Evolutionary conservation across 495 filamentous ascomycete genomes (phyloP), one percentile per base, ranked within the genome.

Genomic region (Podospora pseudocomata): DNA sequence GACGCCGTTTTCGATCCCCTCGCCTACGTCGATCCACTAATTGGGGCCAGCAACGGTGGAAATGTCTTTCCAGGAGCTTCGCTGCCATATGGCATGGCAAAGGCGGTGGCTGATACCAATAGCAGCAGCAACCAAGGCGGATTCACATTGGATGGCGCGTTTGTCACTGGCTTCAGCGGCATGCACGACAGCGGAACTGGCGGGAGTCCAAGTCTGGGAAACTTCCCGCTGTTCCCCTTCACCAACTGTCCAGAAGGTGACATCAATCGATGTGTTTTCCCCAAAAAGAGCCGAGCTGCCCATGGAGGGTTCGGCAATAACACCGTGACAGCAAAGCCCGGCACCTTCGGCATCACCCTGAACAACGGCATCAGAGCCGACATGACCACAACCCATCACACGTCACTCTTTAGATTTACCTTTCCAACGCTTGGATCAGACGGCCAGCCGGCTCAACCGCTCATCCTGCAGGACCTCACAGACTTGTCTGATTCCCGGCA

Each of bases 31-130:
- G 83, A 89, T 74, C 85, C 86, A 34, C 74, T 89, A 32, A 88
- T 89, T 65, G 87, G 87, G 27, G 84, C 82, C 23, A 83, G 80
- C 62, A 84, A 86, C 73, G 88, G 79, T 78, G 90, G 90, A 5
- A 90, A 92, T 83, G 89, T 92, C 19, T 93, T 93, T 65, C 81
- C 90, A 0, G 91, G 91, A 3, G 90, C 90, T 11, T 90, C 89
- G 2, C 72, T 92, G 61, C 90, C 90, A 0, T 93, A 89, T 75
- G 82, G 90, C 60, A 91, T 93, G 86, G 90, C 88, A 60, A 93
- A 93, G 76, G 89, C 91, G 15, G 89, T 91, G 1, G 87, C 91
- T 58, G 91, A 94, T 73, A 89, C 87, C 5, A 79, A 80, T 44
- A 86, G 84, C 34, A 85, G 86, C 65, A 81, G 79, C 67, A 90